These are phyloP conservation scores for Podochytrium sp. DNA, from an alignment of 192 early-diverging fungal species.

Conservation along the genomic window DNA sequence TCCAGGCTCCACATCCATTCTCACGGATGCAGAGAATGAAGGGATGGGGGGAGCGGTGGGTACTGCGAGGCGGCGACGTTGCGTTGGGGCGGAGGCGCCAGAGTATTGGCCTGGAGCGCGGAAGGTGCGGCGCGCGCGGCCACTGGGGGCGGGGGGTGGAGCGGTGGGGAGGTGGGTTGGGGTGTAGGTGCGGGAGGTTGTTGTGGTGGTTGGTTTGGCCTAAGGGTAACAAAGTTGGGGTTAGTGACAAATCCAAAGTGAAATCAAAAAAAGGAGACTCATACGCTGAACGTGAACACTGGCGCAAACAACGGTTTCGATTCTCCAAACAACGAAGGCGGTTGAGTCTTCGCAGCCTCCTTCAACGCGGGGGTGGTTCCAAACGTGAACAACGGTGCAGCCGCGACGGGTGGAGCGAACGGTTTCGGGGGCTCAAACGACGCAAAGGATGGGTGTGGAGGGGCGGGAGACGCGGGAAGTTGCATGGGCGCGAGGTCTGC, in stretches of 20 bases:
- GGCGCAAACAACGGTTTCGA: constrained; percentile 26
- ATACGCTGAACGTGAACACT: constrained; percentile 22
- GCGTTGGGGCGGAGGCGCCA: too few relatives aligned
- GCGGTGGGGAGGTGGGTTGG: too few relatives aligned
- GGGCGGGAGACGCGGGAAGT: constrained; percentile 54
- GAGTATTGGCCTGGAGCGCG: too few relatives aligned
- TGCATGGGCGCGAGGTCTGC: constrained; percentile 49
- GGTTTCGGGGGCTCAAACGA: too few relatives aligned
- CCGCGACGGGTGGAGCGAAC: too few relatives aligned
- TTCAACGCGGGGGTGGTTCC: constrained; percentile 72
- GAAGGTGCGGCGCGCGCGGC: too few relatives aligned
- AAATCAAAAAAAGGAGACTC: background rate
- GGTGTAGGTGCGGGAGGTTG: background rate
- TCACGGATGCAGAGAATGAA: too few relatives aligned
- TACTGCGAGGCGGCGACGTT: too few relatives aligned
- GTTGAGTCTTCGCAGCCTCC: constrained; percentile 87
- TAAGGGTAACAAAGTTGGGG: background rate
- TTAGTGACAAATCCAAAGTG: background rate
- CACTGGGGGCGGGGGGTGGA: too few relatives aligned
- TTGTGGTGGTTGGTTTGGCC: background rate
- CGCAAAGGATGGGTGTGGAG: background rate
- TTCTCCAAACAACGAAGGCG: constrained; percentile 50
- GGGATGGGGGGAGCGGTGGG: too few relatives aligned
- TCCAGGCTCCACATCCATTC: too few relatives aligned
- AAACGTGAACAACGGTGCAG: too few relatives aligned